Conservation (phyloP, 306 rosid genomes). For the Casuarina cunninghamiana region DNA sequence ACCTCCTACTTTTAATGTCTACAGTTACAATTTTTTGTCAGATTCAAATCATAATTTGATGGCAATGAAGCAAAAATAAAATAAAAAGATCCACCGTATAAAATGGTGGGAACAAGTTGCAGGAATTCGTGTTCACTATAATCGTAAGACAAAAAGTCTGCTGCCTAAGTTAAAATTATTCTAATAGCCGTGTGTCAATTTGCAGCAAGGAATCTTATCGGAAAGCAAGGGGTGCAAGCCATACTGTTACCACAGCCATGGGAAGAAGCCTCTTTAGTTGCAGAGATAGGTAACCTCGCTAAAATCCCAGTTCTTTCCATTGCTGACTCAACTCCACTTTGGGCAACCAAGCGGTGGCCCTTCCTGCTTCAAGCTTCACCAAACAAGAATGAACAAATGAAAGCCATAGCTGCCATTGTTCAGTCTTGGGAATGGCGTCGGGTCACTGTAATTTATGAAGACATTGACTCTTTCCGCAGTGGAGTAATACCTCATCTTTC, state of each 20-base stretch:
- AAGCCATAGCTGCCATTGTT: slow-evolving; percentile 47
- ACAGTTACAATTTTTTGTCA: too few species aligned
- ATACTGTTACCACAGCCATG: slow-evolving; percentile 49
- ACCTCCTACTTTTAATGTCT: too few species aligned
- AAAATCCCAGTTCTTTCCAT: slow-evolving; percentile 40
- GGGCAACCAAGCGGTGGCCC: slow-evolving; percentile 46
- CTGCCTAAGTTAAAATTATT: not conserved
- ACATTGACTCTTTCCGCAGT: slow-evolving; percentile 32
- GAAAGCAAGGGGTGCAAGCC: slow-evolving; percentile 32
- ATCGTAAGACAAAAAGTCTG: slow-evolving; percentile 2
- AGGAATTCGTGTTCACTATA: not conserved
- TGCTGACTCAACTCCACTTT: slow-evolving; percentile 40
- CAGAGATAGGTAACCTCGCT: slow-evolving; percentile 36
- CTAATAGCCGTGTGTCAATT: not conserved
- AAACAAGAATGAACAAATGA: slow-evolving; percentile 35
- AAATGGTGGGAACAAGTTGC: too few species aligned
- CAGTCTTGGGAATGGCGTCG: slow-evolving; percentile 43
- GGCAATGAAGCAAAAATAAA: too few species aligned
- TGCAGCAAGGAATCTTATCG: slow-evolving; percentile 49
- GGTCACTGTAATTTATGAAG: slow-evolving; percentile 47
- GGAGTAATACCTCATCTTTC: slow-evolving; percentile 35
- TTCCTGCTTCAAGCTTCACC: slow-evolving; percentile 45
- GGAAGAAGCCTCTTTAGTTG: slow-evolving; percentile 47
- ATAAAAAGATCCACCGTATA: too few species aligned
- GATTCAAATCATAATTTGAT: too few species aligned